Percentiles rank a stretch among this genome's conserved stretches.
Evolutionary conservation across 1,139 yeast species (phyloP).

Genomic region (Blastobotrys illinoisensis): DNA sequence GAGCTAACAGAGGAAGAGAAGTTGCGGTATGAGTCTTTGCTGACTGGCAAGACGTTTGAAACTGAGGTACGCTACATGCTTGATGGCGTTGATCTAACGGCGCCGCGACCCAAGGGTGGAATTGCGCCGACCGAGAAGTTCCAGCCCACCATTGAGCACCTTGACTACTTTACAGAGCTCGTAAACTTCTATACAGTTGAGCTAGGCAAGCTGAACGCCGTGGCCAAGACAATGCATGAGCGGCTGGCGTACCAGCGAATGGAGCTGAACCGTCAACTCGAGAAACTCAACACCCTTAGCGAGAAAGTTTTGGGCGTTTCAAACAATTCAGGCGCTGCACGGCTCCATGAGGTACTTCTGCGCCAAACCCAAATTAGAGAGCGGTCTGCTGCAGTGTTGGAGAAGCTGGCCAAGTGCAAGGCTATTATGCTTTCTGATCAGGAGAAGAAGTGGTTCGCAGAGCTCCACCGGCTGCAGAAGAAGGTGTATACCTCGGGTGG

Average conservation of each 20-base stretch:
- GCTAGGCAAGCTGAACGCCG: constrained; percentile 27
- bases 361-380: constrained; percentile 33
- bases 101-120: constrained; percentile 3
- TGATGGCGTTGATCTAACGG: constrained; percentile 6
- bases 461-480: constrained; percentile 32
- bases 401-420: constrained; percentile 25
- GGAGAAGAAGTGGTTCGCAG: constrained; percentile 44
- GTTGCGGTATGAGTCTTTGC: constrained; percentile 7
- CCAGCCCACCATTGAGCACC: constrained; percentile 18
- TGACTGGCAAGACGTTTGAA: constrained; percentile 7
- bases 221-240: constrained; percentile 30
- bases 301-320: constrained; percentile 26
- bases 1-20: background rate
- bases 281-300: constrained; percentile 20
- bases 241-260: constrained; percentile 32
- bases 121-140: constrained; percentile 12
- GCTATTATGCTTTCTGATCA: constrained; percentile 35
- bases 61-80: constrained; percentile 10
- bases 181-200: constrained; percentile 26
- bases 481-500: constrained; percentile 18
- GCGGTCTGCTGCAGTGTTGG: constrained; percentile 32
- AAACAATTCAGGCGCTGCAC: constrained; percentile 9
- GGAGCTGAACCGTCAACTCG: constrained; percentile 38
- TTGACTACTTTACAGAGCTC: constrained; percentile 25
- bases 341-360: constrained; percentile 14